Evolutionary conservation across 495 filamentous ascomycete species (phyloP).

Genomic region (Hypoxylon fuscum): DNA sequence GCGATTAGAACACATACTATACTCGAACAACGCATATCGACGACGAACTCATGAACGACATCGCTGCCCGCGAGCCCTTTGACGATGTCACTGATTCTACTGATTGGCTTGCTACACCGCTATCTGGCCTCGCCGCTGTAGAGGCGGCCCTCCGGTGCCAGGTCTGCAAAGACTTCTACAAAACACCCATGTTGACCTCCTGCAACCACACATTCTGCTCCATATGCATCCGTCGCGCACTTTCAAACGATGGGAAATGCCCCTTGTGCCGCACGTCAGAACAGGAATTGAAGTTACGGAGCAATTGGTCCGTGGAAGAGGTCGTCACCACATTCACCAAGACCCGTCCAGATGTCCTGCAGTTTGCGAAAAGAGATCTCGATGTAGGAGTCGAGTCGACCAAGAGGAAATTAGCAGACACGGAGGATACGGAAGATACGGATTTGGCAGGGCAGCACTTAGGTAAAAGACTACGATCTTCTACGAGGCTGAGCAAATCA

Average conservation of each 20-base stretch:
- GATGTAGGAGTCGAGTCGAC: constrained; percentile 19
- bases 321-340: constrained; percentile 80
- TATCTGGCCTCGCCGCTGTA: constrained; percentile 75
- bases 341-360: constrained; percentile 68
- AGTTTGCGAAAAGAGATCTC: constrained; percentile 61
- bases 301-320: constrained; percentile 84
- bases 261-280: constrained; percentile 80
- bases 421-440: constrained; percentile 35
- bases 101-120: constrained; percentile 87
- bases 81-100: constrained; percentile 84
- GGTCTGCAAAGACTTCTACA: constrained; percentile 97
- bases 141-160: constrained; percentile 92
- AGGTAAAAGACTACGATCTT: constrained; percentile 58
- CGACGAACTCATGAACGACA: constrained; percentile 27
- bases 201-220: constrained; percentile 98
- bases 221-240: constrained; percentile 85
- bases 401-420: constrained; percentile 63
- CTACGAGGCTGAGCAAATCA: constrained; percentile 53
- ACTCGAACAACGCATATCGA: neutral
- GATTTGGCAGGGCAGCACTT: constrained; percentile 28
- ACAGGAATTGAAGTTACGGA: constrained; percentile 83
- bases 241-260: constrained; percentile 84
- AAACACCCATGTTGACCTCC: constrained; percentile 90
- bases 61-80: constrained; percentile 28
- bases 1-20: neutral